Percentiles rank a stretch among this genome's conserved stretches.
These are phyloP conservation scores for Nigrospora sphaerica DNA, from an alignment of 2,329 filamentous ascomycete genomes.

Conservation along the genomic window DNA sequence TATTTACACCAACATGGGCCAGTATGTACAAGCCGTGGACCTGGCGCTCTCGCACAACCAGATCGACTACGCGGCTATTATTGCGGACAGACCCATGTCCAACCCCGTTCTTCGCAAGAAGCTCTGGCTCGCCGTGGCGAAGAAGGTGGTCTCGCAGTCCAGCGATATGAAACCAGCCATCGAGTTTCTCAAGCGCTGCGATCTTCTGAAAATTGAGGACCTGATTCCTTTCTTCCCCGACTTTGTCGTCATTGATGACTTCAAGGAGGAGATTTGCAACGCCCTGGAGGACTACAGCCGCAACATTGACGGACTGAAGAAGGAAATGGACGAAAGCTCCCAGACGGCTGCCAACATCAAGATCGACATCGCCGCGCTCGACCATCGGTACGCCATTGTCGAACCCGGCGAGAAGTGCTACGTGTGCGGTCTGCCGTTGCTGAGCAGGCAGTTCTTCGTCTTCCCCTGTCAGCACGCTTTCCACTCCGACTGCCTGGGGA, in stretches of 20 bases:
- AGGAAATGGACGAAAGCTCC: conserved; percentile 93
- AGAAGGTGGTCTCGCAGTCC: conserved; percentile 82
- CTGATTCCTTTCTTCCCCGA: conserved; percentile 98
- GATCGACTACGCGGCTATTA: conserved; percentile 80
- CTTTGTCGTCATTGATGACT: conserved; percentile 97
- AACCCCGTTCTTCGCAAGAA: conserved; percentile 80
- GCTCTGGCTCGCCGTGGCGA: conserved; percentile 90
- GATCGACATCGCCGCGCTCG: conserved; percentile 76
- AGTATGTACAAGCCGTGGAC: conserved; percentile 89
- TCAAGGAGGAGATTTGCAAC: conserved; percentile 95
- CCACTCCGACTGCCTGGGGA: conserved; percentile 88
- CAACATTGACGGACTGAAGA: conserved; percentile 80
- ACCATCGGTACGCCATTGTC: conserved; percentile 89
- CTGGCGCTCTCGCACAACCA: conserved; percentile 85
- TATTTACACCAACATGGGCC: conserved; percentile 94
- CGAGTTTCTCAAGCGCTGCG: conserved; percentile 85
- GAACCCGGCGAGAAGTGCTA: conserved; percentile 94
- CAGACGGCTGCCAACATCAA: conserved; percentile 88
- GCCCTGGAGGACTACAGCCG: conserved; percentile 90
- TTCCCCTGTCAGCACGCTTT: conserved; percentile 98
- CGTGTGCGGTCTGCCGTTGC: conserved; percentile 74
- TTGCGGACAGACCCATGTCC: conserved; percentile 78
- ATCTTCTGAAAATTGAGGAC: conserved; percentile 90
- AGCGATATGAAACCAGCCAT: conserved; percentile 90
- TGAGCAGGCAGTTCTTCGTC: conserved; percentile 93